phyloP scores from a whole-genome alignment of 208 protist species.

The Acanthamoeba comandoni region DNA sequence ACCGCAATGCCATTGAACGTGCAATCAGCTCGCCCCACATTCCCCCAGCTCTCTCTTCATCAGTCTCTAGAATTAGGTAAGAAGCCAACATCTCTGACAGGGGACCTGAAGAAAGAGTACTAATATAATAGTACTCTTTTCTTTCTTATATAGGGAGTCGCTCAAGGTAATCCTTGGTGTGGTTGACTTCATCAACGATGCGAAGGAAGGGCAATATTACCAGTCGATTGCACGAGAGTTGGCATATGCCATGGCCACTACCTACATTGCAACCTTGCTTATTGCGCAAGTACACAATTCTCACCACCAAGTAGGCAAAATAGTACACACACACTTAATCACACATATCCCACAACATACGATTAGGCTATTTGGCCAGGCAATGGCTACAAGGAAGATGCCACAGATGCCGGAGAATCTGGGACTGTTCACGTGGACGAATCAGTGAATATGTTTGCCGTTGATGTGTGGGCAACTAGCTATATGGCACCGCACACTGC shows the following conservation, averaged over 20 bases:
- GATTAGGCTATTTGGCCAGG: no score
- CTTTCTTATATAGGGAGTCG: no score
- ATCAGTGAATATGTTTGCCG: slow-evolving; percentile 37
- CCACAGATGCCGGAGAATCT: slow-evolving; percentile 31
- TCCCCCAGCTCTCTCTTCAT: no score
- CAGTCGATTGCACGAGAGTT: slow-evolving; percentile 67
- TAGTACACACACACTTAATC: no score
- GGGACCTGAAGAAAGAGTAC: no score
- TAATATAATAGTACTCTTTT: no score
- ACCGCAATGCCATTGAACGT: slow-evolving; percentile 49
- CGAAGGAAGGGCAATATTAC: slow-evolving; percentile 36
- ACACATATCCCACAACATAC: no score
- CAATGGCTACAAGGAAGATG: no score
- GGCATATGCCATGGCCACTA: slow-evolving; percentile 41
- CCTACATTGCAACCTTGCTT: slow-evolving; percentile 65
- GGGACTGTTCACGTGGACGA: slow-evolving; percentile 3
- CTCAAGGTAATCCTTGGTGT: not conserved
- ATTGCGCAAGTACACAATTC: slow-evolving; percentile 1
- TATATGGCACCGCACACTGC: not conserved
- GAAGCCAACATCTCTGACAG: no score
- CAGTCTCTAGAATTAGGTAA: no score
- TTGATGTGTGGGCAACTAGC: slow-evolving; percentile 7
- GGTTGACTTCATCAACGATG: slow-evolving; percentile 23
- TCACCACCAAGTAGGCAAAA: no score
- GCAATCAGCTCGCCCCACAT: no score